Evolutionary conservation across 2,329 filamentous ascomycete species (phyloP), one percentile per base, ranked within the genome.

Genomic region (Penicillium hordei): DNA sequence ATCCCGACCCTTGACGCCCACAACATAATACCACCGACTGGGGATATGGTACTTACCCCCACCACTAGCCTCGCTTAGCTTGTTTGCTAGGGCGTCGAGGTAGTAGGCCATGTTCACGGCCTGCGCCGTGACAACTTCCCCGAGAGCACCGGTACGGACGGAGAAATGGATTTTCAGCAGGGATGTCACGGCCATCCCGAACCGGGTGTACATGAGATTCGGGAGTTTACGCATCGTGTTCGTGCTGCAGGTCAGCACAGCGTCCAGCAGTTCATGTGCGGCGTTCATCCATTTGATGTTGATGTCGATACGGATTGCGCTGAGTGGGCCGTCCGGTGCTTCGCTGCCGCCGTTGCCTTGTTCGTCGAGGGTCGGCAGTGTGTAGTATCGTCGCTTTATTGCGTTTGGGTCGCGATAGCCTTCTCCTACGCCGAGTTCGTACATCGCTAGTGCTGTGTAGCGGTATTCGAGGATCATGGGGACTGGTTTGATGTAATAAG

Each of bases 231-330:
- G 70, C 64, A 74, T 63, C 9, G 70, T 67, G 15, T 72, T 69
- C 15, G 66, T 68, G 55, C 70, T 71, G 55, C 72, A 75, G 36
- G 57, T 62, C 34, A 73, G 59, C 23, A 73, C 67, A 2, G 68
- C 65, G 49, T 75, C 67, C 17, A 75, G 65, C 51, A 74, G 51
- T 49, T 71, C 66, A 8, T 74, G 72, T 12, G 71, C 68, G 21
- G 71, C 68, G 43, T 71, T 69, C 70, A 75, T 68, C 72, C 72
- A 75, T 63, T 74, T 75, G 42, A 75, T 65, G 3, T 66, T 74
- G 58, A 75, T 66, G 46, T 75, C 72, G 49, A 75, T 66, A 21
- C 72, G 71, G 50, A 71, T 66, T 3, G 70, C 71, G 48, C 72
- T 74, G 23, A 73, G 60, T 5, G 64, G 64, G 7, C 57, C 44